Conservation (phyloP, 345 rosid species). For the rapeseed (Brassica napus) region Da-Ae NC_063444.1:42141501-42142000, state of each 20-base stretch:
- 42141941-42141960: conserved; percentile 59
- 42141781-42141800: conserved; percentile 23
- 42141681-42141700: background rate
- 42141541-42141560: conserved; percentile 49
- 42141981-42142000: conserved; percentile 65
- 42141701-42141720: conserved; percentile 9
- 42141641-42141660: conserved; percentile 3
- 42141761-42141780: background rate
- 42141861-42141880: conserved; percentile 48
- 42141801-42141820: conserved; percentile 50
- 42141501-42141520: conserved; percentile 46
- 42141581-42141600: conserved; percentile 53
- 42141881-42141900: conserved; percentile 45
- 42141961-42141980: conserved; percentile 58
- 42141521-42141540: conserved; percentile 47
- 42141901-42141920: conserved; percentile 56
- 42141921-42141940: conserved; percentile 63
- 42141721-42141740: conserved; percentile 9
- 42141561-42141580: conserved; percentile 49
- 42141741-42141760: background rate
- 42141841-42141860: conserved; percentile 48
- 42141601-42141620: conserved; percentile 11
- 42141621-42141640: background rate
- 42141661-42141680: conserved; percentile 11
- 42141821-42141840: conserved; percentile 54